A percentile compares a stretch with the other conserved stretches of the same genome.
Conservation (phyloP, 805 yeast species). For the Candida ortonii region DNA sequence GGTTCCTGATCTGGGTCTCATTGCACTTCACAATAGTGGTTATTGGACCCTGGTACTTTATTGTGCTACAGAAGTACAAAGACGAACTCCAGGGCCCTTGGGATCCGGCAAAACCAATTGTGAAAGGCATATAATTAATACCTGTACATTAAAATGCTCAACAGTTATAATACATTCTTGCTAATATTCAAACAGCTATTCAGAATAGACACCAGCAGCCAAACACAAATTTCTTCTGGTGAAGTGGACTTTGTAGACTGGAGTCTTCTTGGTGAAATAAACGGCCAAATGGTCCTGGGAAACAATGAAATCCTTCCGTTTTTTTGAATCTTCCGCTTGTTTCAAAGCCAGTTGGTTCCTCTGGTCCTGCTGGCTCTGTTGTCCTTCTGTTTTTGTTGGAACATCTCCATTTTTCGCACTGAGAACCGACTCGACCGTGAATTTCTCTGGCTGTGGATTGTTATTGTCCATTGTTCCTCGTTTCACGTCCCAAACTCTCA, state of each 20-base stretch:
- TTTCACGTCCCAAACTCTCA: constrained; percentile 94
- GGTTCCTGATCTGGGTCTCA: constrained; percentile 48
- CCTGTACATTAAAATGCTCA: too few relatives aligned
- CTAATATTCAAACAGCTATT: constrained; percentile 23
- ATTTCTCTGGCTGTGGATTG: constrained; percentile 64
- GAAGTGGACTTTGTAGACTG: constrained; percentile 89
- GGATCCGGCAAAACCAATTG: constrained; percentile 80
- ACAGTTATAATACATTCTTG: constrained; percentile 2
- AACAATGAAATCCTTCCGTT: constrained; percentile 70
- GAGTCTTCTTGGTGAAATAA: constrained; percentile 89
- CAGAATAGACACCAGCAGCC: constrained; percentile 85
- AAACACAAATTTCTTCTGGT: constrained; percentile 87
- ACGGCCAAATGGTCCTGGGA: constrained; percentile 90
- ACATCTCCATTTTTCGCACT: constrained; percentile 31
- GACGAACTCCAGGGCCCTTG: constrained; percentile 90
- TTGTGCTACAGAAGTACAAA: constrained; percentile 72
- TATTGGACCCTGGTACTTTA: constrained; percentile 66
- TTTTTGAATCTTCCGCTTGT: constrained; percentile 47
- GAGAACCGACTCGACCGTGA: constrained; percentile 34
- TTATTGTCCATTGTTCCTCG: constrained; percentile 78
- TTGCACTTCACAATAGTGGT: constrained; percentile 48
- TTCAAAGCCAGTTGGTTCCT: constrained; percentile 15
- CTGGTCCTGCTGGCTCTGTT: constrained; percentile 18
- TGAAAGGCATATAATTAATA: constrained; percentile 33
- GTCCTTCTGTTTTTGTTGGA: constrained; percentile 23